Base-by-base conservation (phyloP, 805 yeast species). In the Kuraishia molischiana region DNA sequence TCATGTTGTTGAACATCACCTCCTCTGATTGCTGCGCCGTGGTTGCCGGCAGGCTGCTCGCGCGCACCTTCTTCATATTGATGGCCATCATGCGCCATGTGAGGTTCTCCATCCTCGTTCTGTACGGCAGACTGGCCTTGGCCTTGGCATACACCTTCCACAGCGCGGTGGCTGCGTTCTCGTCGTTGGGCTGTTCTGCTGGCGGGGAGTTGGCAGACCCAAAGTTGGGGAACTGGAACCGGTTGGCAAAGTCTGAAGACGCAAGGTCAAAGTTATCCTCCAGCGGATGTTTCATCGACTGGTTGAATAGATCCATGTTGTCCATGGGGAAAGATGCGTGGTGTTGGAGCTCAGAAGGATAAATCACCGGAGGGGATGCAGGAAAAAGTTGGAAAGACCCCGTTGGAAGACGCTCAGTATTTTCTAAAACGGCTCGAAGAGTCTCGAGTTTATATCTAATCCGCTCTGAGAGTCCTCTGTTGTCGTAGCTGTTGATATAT, bases 101-200 rank as follows among this genome's bases (percentile, higher is more conserved):
- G 38, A 86, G 58, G 53, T 87, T 87, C 51, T 83, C 85, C 78
- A 87, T 81, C 36, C 96, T 64, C 20, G 75, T 70, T 39, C 73
- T 71, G 54, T 84, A 77, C 1, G 95, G 95, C 30, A 87, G 59
- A 10, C 79, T 67, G 9, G 84, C 78, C 45, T 74, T 76, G 13
- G 95, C 94, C 45, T 72, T 73, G 37, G 80, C 67, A 58, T 87
- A 87, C 79, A 87, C 72, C 51, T 77, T 77, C 95, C 95, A 87
- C 18, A 85, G 58, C 4, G 76, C 67, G 29, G 70, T 66, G 5
- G 74, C 66, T 11, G 71, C 59, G 19, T 61, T 56, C 40, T 61
- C 67, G 44, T 66, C 59, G 32, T 32, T 32, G 8, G 28, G 17
- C 17, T 8, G 14, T 6, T 28, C 17, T 9, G 31, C 6, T 5